A percentile compares a stretch with the other conserved stretches of the same genome.
Conservation (phyloP, 1,284 basidiomycete genomes). For the Anthracocystis walkeri region DNA sequence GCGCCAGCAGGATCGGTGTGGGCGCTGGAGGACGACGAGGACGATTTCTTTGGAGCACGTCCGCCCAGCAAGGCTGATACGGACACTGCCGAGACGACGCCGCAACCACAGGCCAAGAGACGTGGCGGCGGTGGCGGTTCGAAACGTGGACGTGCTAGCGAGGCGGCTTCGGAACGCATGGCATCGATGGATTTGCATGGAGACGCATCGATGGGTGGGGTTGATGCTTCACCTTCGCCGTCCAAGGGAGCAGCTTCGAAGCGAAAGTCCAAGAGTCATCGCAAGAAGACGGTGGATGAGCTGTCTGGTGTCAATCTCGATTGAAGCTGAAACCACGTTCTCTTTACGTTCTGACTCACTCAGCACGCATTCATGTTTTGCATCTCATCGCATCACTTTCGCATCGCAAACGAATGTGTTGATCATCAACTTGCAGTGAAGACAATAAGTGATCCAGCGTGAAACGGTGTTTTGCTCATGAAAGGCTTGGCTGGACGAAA, state of each 20-base stretch:
- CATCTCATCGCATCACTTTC: neutral
- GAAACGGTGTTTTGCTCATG: too few species aligned
- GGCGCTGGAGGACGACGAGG: constrained; percentile 68
- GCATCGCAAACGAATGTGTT: neutral
- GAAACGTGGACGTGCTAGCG: constrained; percentile 35
- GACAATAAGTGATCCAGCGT: too few species aligned
- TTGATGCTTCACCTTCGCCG: constrained; percentile 19
- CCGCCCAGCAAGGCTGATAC: constrained; percentile 49
- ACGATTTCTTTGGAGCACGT: constrained; percentile 67
- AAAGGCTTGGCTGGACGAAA: too few species aligned
- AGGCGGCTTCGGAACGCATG: constrained; percentile 38
- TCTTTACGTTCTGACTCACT: neutral
- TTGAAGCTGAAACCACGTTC: neutral
- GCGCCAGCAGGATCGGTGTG: constrained; percentile 45
- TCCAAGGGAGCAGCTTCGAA: constrained; percentile 23
- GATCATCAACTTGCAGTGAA: too few species aligned
- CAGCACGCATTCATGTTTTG: neutral
- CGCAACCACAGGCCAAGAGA: constrained; percentile 41
- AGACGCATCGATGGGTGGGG: constrained; percentile 20
- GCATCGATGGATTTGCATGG: constrained; percentile 43
- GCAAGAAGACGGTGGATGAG: constrained; percentile 56
- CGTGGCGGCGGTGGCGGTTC: constrained; percentile 11
- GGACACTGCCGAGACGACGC: constrained; percentile 53
- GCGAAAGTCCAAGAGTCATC: constrained; percentile 52
- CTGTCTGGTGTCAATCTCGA: constrained; percentile 38